Base-by-base conservation (phyloP, 371 early-diverging fungal genomes). In the Mortierella sp. region DNA sequence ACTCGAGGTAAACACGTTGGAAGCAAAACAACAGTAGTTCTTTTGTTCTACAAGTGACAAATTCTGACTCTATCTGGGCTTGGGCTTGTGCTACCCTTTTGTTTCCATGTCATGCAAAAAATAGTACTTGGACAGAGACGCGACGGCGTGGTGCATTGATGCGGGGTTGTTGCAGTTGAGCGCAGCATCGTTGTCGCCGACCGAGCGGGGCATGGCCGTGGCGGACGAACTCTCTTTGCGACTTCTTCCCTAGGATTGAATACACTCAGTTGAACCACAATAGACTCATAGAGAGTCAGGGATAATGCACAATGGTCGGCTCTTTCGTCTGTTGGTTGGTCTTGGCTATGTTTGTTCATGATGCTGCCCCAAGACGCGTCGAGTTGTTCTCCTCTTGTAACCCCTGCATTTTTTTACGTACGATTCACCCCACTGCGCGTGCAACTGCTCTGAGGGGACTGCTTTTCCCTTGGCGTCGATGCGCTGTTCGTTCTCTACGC, bases 131-230 rank as follows among this genome's bases (percentile, higher is more conserved):
- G 64, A 88, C 44, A 57, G 10, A 57, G 81, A 82, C n/a, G 72
- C 76, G 31, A 51, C 77, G 8, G 21, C 37, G 48, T 44, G 55
- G 5, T 74, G 84, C 61, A 64, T 86, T 24, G 71, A 54, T 16
- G 86, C 77, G 14, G 88, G 83, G 0, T 74, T 88, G 11, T 46
- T 89, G 14, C 28, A 46, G 0, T 26, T 71, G 16, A 74, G 59
- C 9, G n/a, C 64, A 10, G 76, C 61, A 5, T 69, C 74, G 16
- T 70, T 90, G 16, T 73, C 82, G 31, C 88, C 89, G 1, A 90
- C 90, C 13, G 78, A 78, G 69, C 40, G 73, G 9, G 90, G 90
- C 14, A 78, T 90, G 76, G 89, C 88, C 3, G 87, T 89, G 40
- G 88, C 81, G 24, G 89, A 89, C 53, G 87, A 82, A 53, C 80